Evolutionary conservation across 1,284 basidiomycete genomes (phyloP).

Genomic region (Cryptococcus deneoformans): DNA sequence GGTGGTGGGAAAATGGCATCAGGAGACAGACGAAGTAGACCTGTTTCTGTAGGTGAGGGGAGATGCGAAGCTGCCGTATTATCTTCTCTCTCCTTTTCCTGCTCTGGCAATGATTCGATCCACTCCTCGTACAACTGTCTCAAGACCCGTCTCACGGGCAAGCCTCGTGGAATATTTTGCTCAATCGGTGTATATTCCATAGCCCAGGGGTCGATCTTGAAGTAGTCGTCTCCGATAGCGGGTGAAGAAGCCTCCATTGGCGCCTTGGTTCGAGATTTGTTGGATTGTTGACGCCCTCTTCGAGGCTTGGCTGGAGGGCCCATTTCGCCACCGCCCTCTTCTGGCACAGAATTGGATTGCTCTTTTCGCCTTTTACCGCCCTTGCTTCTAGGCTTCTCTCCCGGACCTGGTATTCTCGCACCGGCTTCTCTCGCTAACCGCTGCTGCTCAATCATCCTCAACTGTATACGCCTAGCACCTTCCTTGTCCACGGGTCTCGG

Average conservation of each 20-base stretch:
- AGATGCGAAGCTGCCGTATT: conserved; percentile 24
- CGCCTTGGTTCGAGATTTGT: not conserved
- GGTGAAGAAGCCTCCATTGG: not conserved
- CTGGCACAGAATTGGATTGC: not conserved
- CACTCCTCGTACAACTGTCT: conserved; percentile 38
- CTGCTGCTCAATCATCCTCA: conserved; percentile 11
- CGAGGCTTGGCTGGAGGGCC: not conserved
- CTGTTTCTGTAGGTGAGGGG: conserved; percentile 42
- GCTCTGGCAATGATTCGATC: conserved; percentile 23
- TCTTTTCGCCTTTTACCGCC: not conserved
- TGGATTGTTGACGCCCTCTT: not conserved
- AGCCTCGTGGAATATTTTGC: conserved; percentile 41
- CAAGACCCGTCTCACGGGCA: conserved; percentile 27
- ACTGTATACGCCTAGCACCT: conserved; percentile 12
- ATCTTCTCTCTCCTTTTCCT: conserved; percentile 21
- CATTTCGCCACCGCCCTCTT: not conserved
- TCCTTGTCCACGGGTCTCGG: conserved; percentile 32
- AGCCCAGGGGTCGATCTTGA: conserved; percentile 38
- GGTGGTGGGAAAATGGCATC: conserved; percentile 36
- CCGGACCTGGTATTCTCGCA: not conserved
- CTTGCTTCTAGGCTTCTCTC: not conserved
- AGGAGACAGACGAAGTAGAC: conserved; percentile 32
- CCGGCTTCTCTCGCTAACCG: conserved; percentile 10
- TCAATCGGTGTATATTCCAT: conserved; percentile 47
- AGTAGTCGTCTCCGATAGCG: conserved; percentile 37